These are phyloP conservation scores for Puccinia polysora DNA, from an alignment of 1,284 basidiomycete species.

Conservation along the genomic window DNA sequence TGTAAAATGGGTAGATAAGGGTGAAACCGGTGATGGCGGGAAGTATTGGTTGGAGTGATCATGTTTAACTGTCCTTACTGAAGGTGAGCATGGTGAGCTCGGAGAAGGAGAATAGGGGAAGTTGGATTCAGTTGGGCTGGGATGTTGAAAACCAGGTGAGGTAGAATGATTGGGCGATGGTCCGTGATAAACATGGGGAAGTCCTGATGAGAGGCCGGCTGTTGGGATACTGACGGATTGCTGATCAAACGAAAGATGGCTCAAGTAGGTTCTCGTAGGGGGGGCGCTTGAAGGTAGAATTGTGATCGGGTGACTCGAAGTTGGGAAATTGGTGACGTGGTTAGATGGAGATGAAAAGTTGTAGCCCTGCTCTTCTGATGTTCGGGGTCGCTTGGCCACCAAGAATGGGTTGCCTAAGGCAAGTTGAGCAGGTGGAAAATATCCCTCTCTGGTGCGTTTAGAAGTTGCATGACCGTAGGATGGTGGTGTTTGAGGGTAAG, in stretches of 20 bases:
- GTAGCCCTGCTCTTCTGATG: conserved; percentile 9
- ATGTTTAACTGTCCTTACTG: neutral
- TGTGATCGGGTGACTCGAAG: too few species aligned
- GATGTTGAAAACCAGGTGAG: neutral
- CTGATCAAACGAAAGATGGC: neutral
- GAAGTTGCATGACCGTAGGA: neutral
- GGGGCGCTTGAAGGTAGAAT: too few species aligned
- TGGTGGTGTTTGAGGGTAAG: neutral
- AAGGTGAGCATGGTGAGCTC: neutral
- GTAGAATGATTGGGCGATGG: neutral
- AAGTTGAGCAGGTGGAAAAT: neutral
- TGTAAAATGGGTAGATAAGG: neutral
- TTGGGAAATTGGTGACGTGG: too few species aligned
- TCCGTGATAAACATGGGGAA: neutral
- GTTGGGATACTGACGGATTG: neutral
- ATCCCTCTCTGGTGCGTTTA: conserved; percentile 18
- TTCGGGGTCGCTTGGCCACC: conserved; percentile 12
- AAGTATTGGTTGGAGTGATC: neutral
- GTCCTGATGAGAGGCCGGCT: neutral
- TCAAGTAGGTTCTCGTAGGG: neutral
- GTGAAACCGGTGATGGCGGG: conserved; percentile 6
- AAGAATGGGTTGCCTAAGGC: neutral
- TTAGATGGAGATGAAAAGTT: conserved; percentile 13
- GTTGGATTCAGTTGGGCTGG: neutral
- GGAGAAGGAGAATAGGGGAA: neutral